phyloP scores from a whole-genome alignment of 2,329 filamentous ascomycete genomes.

The Venturia nashicola region DNA sequence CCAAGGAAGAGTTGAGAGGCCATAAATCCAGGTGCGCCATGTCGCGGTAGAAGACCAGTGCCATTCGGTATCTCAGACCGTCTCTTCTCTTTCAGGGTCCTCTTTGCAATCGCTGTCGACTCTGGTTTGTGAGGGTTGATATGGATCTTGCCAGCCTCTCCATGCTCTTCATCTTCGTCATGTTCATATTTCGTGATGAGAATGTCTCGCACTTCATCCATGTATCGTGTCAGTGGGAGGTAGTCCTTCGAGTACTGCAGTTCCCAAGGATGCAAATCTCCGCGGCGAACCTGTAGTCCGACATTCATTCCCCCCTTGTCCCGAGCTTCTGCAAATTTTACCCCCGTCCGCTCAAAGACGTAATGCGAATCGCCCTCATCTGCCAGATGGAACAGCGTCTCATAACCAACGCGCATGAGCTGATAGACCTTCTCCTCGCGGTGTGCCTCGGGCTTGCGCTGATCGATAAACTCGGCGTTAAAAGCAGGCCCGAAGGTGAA shows the following conservation, averaged over 20 bases:
- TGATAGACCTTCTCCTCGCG: constrained; percentile 51
- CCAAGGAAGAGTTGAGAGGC: constrained; percentile 49
- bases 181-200: constrained; percentile 35
- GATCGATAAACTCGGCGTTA: constrained; percentile 39
- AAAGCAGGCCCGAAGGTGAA: constrained; percentile 53
- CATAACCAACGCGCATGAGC: constrained; percentile 57
- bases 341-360: constrained; percentile 42
- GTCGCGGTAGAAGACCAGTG: constrained; percentile 5
- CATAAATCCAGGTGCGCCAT: constrained; percentile 9
- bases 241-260: constrained; percentile 68
- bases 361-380: constrained; percentile 35
- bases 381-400: constrained; percentile 60
- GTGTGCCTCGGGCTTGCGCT: constrained; percentile 34
- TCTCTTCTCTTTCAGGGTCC: not conserved
- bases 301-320: constrained; percentile 43
- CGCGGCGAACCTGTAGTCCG: constrained; percentile 68
- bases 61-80: not conserved
- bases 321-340: constrained; percentile 25
- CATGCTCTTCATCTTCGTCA: constrained; percentile 23
- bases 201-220: constrained; percentile 41
- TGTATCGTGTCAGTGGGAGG: constrained; percentile 60
- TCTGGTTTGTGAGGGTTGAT: constrained; percentile 7
- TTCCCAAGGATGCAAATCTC: constrained; percentile 66
- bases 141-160: constrained; percentile 17
- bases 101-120: not conserved